Conservation (phyloP, 1,139 yeast species). For the Debaryomyces udenii region DNA sequence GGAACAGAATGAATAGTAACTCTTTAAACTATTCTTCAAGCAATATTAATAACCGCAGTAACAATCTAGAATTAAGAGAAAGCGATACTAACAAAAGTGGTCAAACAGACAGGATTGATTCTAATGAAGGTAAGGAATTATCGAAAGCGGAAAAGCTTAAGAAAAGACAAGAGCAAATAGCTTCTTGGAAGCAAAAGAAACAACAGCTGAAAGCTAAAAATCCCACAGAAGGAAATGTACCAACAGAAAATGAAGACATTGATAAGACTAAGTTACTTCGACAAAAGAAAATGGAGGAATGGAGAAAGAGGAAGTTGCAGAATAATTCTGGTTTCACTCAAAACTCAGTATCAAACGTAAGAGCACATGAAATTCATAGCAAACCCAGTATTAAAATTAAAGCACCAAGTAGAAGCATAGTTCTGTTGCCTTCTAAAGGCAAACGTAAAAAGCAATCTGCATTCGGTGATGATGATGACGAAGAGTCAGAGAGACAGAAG, state of each 20-base stretch:
- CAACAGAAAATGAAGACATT: constrained; percentile 12
- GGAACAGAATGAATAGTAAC: constrained; percentile 5
- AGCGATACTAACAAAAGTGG: constrained; percentile 15
- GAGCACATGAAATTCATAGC: neutral
- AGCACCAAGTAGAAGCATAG: constrained; percentile 7
- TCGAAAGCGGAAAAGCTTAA: constrained; percentile 39
- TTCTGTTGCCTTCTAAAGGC: neutral
- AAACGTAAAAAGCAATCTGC: neutral
- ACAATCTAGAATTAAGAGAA: constrained; percentile 34
- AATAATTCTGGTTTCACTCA: constrained; percentile 6
- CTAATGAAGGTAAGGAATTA: constrained; percentile 17
- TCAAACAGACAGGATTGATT: constrained; percentile 9
- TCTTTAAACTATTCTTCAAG: constrained; percentile 29
- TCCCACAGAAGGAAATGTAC: neutral
- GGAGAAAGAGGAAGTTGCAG: constrained; percentile 36
- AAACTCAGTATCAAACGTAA: neutral
- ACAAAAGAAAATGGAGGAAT: constrained; percentile 41
- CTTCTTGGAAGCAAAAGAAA: constrained; percentile 46
- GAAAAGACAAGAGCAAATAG: constrained; percentile 41
- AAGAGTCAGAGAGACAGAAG: constrained; percentile 18
- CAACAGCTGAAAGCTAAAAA: constrained; percentile 24
- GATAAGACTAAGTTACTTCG: constrained; percentile 22
- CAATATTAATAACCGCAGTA: constrained; percentile 38
- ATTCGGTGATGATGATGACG: constrained; percentile 20
- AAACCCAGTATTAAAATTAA: constrained; percentile 3